Percentiles rank a stretch among this genome's conserved stretches.
Evolutionary conservation across 208 protist genomes (phyloP).

Genomic region (Crithidia acanthocephali): DNA sequence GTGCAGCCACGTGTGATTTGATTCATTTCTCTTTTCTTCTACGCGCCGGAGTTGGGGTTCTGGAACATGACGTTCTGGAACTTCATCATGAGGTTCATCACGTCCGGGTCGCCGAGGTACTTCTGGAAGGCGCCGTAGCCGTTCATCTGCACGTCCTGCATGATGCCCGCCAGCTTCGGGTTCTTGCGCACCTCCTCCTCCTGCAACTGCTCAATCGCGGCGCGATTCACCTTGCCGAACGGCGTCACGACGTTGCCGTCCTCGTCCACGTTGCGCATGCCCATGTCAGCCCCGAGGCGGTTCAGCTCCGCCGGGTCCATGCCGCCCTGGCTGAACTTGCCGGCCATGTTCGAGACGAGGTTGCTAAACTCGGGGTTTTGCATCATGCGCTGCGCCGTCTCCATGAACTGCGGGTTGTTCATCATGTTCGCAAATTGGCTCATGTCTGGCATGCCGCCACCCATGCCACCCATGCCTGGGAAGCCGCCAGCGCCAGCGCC

Average conservation of each 20-base stretch:
- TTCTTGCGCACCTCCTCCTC: constrained; percentile 80
- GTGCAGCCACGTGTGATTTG: too few species aligned
- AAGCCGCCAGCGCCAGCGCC: constrained; percentile 42
- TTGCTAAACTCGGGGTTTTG: constrained; percentile 91
- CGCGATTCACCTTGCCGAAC: constrained; percentile 78
- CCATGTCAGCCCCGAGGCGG: constrained; percentile 48
- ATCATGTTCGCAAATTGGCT: constrained; percentile 82
- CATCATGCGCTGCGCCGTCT: constrained; percentile 90
- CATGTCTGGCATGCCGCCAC: constrained; percentile 73
- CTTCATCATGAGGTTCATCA: constrained; percentile 90
- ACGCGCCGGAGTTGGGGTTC: constrained; percentile 26
- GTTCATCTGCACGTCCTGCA: constrained; percentile 85
- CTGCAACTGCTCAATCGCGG: constrained; percentile 71
- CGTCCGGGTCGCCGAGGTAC: constrained; percentile 91
- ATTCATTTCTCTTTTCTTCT: background rate
- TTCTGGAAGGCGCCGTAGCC: constrained; percentile 88
- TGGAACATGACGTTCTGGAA: constrained; percentile 73
- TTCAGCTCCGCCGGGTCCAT: constrained; percentile 58
- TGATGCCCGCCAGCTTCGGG: constrained; percentile 79
- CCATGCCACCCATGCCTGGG: constrained; percentile 45
- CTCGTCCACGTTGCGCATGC: constrained; percentile 43
- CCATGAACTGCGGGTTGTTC: constrained; percentile 93
- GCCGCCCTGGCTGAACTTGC: constrained; percentile 57
- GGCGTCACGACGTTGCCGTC: constrained; percentile 78
- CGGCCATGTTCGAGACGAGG: constrained; percentile 84